Evolutionary conservation across 306 rosid species (phyloP), one percentile per base, ranked within the genome.

Genomic region (Dryas octopetala): DNA sequence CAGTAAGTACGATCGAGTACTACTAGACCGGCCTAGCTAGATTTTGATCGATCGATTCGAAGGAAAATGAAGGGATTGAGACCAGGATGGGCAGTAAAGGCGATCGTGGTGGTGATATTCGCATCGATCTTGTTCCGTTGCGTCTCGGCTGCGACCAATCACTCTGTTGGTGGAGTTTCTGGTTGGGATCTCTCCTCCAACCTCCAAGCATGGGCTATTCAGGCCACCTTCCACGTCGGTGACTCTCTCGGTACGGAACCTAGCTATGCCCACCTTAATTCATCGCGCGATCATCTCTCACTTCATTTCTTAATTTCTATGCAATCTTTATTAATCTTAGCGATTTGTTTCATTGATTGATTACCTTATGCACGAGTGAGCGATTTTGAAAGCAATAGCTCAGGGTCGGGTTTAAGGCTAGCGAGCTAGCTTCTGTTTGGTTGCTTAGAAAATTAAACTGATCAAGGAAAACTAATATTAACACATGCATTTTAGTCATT

Each of bases 111-210:
- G 32, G 76, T 85, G 45, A 16, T 87, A 4, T 19, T 89, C 55
- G 76, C 91, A 76, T 86, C 93, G 10, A 73, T 83, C 53, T 76
- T 90, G 41, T 80, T 90, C 78, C 90, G 86, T 58, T 83, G 90
- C 78, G 90, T 82, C 78, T 76, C 76, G 44, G 91, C 82, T 5
- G 71, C 58, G 4, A 3, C 70, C 51, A 90, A 90, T 66, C 80
- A 53, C 80, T 51, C 94, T 55, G 94, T 93, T 32, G 98, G 96
- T 8, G 97, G 91, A 32, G 53, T 70, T 76, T 74, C 88, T 16
- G 97, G 96, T 32, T 90, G 96, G 98, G 98, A 92, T 74, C 89
- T 92, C 53, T 7, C 54, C 40, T 81, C 94, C 0, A 74, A 90
- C 70, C 69, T 93, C 58, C 86, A 77, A 40, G 59, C 74, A 61